Evolutionary conservation across 2,329 filamentous ascomycete species (phyloP).

Genomic region (Zelopaecilomyces penicillatus): DNA sequence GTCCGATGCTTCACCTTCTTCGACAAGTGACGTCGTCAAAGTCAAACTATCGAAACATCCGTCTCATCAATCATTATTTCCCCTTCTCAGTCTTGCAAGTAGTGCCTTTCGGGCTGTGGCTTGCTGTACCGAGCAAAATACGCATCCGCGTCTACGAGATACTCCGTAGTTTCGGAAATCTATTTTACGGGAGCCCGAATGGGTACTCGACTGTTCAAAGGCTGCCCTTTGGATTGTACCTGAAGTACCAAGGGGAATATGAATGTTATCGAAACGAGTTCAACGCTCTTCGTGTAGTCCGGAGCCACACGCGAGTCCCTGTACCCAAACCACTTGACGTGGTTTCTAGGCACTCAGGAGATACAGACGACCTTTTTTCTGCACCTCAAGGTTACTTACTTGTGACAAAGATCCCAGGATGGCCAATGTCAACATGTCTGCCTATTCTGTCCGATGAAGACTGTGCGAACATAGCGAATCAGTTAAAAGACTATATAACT

Average conservation of each 20-base stretch:
- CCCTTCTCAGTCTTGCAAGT: no score
- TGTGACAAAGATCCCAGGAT: not conserved
- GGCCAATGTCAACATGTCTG: not conserved
- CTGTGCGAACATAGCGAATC: not conserved
- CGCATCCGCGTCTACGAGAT: no score
- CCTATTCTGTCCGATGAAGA: not conserved
- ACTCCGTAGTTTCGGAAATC: no score
- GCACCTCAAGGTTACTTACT: not conserved
- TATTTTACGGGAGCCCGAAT: no score
- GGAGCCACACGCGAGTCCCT: not conserved
- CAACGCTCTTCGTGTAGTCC: not conserved
- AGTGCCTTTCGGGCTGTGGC: no score
- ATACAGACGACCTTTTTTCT: not conserved
- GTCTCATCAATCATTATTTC: no score
- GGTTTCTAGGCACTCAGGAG: not conserved
- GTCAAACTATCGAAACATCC: no score
- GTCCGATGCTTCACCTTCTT: no score
- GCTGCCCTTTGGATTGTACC: not conserved
- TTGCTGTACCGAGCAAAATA: no score
- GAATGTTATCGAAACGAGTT: not conserved
- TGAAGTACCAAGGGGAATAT: not conserved
- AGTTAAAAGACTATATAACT: not conserved
- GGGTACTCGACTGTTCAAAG: not conserved
- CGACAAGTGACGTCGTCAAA: no score
- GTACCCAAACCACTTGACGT: not conserved